A percentile compares a stretch with the other conserved stretches of the same genome.
Evolutionary conservation across 2,329 filamentous ascomycete genomes (phyloP).

Genomic region (Apiospora phragmitis): DNA sequence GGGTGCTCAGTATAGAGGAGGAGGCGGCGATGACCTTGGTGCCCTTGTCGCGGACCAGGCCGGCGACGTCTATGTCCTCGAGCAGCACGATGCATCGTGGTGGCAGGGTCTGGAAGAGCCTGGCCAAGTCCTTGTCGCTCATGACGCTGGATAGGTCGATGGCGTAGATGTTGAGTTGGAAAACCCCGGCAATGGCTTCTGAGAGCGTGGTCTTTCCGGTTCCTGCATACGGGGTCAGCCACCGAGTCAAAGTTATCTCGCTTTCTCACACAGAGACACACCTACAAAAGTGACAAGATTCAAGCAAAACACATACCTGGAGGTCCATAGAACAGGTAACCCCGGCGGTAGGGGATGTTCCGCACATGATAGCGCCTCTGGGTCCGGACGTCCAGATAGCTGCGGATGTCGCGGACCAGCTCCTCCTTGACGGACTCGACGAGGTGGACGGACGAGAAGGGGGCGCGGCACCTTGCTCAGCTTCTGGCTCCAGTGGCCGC

Average conservation of each 20-base stretch:
- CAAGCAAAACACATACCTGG: neutral
- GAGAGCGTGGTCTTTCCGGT: neutral
- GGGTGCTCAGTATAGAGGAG: neutral
- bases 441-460: neutral
- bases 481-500: constrained; percentile 2
- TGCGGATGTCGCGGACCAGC: neutral
- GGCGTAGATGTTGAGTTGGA: constrained; percentile 8
- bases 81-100: constrained; percentile 3
- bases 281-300: neutral
- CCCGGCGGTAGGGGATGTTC: constrained; percentile 2
- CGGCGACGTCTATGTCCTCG: neutral
- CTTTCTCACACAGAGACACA: neutral
- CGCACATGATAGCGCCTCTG: constrained; percentile 1
- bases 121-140: neutral
- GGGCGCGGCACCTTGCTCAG: neutral
- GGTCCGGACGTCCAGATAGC: neutral
- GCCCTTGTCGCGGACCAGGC: neutral
- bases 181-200: neutral
- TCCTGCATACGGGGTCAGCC: neutral
- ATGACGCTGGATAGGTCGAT: neutral
- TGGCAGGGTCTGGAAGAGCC: neutral
- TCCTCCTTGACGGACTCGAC: constrained; percentile 7
- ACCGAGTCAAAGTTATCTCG: neutral
- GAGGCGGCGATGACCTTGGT: neutral
- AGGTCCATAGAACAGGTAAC: neutral